Evolutionary conservation across 306 rosid genomes (phyloP).

Genomic region (Castanea crenata): DNA sequence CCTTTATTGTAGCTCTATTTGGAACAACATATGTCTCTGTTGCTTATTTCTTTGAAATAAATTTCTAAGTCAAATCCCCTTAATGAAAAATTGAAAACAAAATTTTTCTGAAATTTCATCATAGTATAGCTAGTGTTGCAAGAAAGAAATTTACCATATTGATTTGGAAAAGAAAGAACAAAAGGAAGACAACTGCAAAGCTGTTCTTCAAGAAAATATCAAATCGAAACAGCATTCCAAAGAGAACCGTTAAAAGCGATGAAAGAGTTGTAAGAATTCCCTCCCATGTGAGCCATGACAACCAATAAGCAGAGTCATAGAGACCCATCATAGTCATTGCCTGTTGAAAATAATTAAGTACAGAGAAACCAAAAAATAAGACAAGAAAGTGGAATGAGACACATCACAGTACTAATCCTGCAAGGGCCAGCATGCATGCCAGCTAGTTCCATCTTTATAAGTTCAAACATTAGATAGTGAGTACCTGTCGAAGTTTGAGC

Average conservation of each 20-base stretch:
- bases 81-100: too few relatives aligned
- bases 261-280: conserved; percentile 51
- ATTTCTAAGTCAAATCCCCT: too few relatives aligned
- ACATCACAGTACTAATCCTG: neutral
- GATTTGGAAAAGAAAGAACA: conserved; percentile 88
- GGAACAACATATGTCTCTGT: too few relatives aligned
- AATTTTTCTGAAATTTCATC: too few relatives aligned
- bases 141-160: conserved; percentile 61
- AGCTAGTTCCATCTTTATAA: too few relatives aligned
- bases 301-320: conserved; percentile 81
- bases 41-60: too few relatives aligned
- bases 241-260: conserved; percentile 70
- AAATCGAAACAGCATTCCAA: conserved; percentile 86
- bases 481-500: conserved; percentile 92
- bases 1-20: too few relatives aligned
- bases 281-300: conserved; percentile 91
- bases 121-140: conserved; percentile 8
- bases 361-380: neutral
- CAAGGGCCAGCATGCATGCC: neutral
- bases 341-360: conserved; percentile 32
- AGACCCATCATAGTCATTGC: conserved; percentile 94
- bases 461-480: too few relatives aligned
- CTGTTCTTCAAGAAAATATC: conserved; percentile 72
- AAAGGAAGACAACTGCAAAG: conserved; percentile 50
- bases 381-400: neutral